Percentiles rank a stretch among this genome's conserved stretches.
These are phyloP conservation scores for Dalechampia spathulata DNA, from an alignment of 441 rosid species.

Conservation along the genomic window DNA sequence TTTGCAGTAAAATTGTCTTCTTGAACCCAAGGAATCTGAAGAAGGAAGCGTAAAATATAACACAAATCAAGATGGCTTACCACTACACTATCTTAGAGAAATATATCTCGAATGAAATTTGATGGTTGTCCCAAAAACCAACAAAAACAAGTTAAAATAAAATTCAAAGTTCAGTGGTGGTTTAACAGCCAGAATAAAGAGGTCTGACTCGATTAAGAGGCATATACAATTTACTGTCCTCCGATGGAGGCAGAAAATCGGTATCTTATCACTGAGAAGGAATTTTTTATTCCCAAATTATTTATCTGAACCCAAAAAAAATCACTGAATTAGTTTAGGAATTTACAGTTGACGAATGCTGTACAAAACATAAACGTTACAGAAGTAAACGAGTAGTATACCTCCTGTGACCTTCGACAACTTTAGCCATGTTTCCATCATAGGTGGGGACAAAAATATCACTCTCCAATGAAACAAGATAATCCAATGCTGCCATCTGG, in stretches of 20 bases:
- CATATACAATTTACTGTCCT: slow-evolving; percentile 10
- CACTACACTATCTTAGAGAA: neutral
- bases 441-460: slow-evolving; percentile 88
- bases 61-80: neutral
- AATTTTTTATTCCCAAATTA: slow-evolving; percentile 13
- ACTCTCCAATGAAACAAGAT: slow-evolving; percentile 86
- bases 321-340: slow-evolving; percentile 6
- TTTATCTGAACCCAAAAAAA: slow-evolving; percentile 15
- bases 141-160: neutral
- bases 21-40: slow-evolving; percentile 77
- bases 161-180: neutral
- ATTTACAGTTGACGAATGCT: neutral
- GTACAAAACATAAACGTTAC: neutral
- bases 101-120: no score
- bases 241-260: slow-evolving; percentile 2
- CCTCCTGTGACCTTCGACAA: slow-evolving; percentile 98
- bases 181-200: slow-evolving; percentile 10
- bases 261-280: slow-evolving; percentile 10
- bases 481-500: slow-evolving; percentile 94
- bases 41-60: neutral
- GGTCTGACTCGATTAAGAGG: slow-evolving; percentile 10
- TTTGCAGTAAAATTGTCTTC: slow-evolving; percentile 65
- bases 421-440: slow-evolving; percentile 97
- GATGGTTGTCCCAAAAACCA: neutral
- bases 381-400: slow-evolving; percentile 11